These are phyloP conservation scores for Pueraria montana DNA, from an alignment of 306 rosid species.

Conservation along the genomic window DNA sequence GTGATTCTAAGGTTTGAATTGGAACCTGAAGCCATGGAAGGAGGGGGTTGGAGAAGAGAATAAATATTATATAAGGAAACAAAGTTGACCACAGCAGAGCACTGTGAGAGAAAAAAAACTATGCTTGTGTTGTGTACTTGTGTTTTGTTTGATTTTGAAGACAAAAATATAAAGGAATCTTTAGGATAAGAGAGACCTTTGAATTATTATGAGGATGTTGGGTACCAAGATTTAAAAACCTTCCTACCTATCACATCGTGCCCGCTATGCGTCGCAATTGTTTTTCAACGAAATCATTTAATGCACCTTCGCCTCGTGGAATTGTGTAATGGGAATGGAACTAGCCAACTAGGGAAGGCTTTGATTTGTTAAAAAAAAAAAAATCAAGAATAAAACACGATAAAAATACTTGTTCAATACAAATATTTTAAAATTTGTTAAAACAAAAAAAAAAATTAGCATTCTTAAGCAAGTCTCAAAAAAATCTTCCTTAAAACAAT, in stretches of 20 bases:
- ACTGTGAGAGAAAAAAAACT: not conserved
- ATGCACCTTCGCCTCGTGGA: slow-evolving; percentile 41
- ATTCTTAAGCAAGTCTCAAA: too few relatives aligned
- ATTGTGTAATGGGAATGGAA: not conserved
- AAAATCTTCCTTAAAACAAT: too few relatives aligned
- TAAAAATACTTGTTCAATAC: not conserved
- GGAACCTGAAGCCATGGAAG: slow-evolving; percentile 59
- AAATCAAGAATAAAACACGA: not conserved
- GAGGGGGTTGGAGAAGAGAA: not conserved
- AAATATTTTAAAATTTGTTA: not conserved
- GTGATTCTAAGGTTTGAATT: slow-evolving; percentile 70
- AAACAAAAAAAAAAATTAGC: not conserved
- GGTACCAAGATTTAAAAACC: slow-evolving; percentile 47
- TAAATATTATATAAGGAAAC: not conserved
- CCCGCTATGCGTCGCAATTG: slow-evolving; percentile 19
- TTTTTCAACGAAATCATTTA: slow-evolving; percentile 54
- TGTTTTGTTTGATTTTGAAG: slow-evolving; percentile 25
- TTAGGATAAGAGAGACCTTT: slow-evolving; percentile 39
- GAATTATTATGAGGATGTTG: slow-evolving; percentile 29
- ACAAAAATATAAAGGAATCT: slow-evolving; percentile 45
- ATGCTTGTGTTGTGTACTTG: not conserved
- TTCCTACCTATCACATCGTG: slow-evolving; percentile 56
- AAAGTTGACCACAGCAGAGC: slow-evolving; percentile 2
- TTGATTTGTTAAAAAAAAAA: not conserved
- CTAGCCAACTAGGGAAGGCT: not conserved